Conservation (phyloP, 495 filamentous ascomycete genomes). For the Aspergillus biplanus region DNA sequence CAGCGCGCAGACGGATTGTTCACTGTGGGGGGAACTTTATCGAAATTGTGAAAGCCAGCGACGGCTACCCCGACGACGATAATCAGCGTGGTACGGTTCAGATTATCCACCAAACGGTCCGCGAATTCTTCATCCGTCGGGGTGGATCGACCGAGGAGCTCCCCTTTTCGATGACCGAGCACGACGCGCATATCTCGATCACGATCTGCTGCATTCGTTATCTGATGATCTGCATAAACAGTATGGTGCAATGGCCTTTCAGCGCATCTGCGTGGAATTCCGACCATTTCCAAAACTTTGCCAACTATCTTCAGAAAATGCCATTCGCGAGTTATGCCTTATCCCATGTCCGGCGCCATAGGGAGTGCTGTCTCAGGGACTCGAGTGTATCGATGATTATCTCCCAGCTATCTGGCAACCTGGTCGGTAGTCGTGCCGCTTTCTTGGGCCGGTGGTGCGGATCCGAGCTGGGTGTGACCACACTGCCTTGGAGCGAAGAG, state of each 20-base stretch:
- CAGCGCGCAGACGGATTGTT: not conserved
- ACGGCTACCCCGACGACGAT: not conserved
- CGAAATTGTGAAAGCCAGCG: slow-evolving; percentile 3
- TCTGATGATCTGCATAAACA: not conserved
- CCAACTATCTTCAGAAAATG: not conserved
- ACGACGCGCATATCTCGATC: not conserved
- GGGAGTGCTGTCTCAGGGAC: too few relatives aligned
- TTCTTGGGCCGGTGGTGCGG: too few relatives aligned
- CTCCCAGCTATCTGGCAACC: too few relatives aligned
- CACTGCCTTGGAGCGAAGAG: too few relatives aligned
- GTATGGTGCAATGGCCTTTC: not conserved
- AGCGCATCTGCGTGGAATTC: not conserved
- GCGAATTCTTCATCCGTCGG: slow-evolving; percentile 13
- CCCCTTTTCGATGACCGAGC: slow-evolving; percentile 3
- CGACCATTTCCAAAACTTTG: not conserved
- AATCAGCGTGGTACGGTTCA: not conserved
- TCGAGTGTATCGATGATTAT: too few relatives aligned
- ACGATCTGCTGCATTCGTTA: not conserved
- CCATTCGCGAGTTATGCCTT: not conserved
- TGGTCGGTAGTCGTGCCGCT: too few relatives aligned
- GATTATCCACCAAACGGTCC: slow-evolving; percentile 20
- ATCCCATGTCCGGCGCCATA: too few relatives aligned
- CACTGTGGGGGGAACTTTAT: slow-evolving; percentile 15
- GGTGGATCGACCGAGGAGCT: not conserved
- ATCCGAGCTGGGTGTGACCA: too few relatives aligned